Percentiles rank a stretch among this genome's conserved stretches.
phyloP scores from a whole-genome alignment of 441 rosid species.

The Bocquillonia castaneifolia region DNA sequence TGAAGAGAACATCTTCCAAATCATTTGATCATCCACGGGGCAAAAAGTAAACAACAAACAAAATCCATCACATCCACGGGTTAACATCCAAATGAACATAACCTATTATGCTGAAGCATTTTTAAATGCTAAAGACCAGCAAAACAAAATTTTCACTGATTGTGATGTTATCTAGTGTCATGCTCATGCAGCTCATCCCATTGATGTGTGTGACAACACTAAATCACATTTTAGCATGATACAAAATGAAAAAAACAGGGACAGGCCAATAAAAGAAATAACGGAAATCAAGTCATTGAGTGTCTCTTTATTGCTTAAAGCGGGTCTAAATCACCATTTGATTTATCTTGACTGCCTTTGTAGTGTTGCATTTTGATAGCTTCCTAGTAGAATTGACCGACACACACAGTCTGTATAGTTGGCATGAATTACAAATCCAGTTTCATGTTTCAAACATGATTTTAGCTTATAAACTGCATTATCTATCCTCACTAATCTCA shows the following conservation, averaged over 20 bases:
- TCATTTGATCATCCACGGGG: neutral
- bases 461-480: neutral
- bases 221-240: neutral
- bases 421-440: neutral
- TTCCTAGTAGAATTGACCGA: constrained; percentile 2
- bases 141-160: neutral
- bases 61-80: neutral
- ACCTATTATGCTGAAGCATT: neutral
- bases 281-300: neutral
- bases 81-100: neutral
- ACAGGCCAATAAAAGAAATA: neutral
- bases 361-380: neutral
- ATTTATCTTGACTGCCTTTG: neutral
- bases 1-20: neutral
- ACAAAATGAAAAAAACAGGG: neutral
- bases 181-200: too few species aligned
- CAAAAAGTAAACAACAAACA: neutral
- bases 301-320: neutral
- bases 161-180: too few species aligned
- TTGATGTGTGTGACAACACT: neutral
- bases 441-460: neutral
- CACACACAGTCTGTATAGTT: neutral
- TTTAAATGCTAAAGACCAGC: neutral
- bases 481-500: neutral
- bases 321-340: neutral